These are phyloP conservation scores for Beauveria pseudobassiana DNA, from an alignment of 2,329 filamentous ascomycete genomes.

Conservation along the genomic window DNA sequence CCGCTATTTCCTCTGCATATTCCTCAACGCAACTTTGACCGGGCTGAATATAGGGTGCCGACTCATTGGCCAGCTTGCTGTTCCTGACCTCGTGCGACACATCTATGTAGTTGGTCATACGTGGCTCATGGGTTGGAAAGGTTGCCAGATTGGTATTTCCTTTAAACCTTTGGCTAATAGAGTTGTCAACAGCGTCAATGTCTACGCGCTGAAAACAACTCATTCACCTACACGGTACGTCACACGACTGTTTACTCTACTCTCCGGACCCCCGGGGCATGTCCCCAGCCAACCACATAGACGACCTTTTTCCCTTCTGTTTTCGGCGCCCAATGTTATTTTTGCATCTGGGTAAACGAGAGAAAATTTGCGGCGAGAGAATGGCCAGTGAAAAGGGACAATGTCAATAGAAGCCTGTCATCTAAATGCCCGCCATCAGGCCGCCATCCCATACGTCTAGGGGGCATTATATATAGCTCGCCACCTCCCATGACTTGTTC, in stretches of 20 bases:
- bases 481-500: not conserved
- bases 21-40: not conserved
- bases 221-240: not conserved
- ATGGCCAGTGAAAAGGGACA: not conserved
- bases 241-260: constrained; percentile 2
- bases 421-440: not conserved
- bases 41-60: not conserved
- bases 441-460: not conserved
- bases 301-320: not conserved
- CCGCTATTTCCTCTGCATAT: constrained; percentile 4
- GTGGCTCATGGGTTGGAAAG: not conserved
- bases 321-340: not conserved
- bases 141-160: not conserved
- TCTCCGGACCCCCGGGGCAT: not conserved
- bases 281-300: not conserved
- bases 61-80: not conserved
- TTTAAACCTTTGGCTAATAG: not conserved
- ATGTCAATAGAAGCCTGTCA: not conserved
- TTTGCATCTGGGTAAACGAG: not conserved
- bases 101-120: constrained; percentile 4
- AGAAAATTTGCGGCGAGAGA: not conserved
- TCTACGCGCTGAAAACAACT: not conserved
- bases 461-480: not conserved
- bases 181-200: not conserved
- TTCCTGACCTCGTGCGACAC: constrained; percentile 4